These are phyloP conservation scores for Chaetomidium leptoderma DNA, from an alignment of 495 filamentous ascomycete genomes.

Conservation along the genomic window DNA sequence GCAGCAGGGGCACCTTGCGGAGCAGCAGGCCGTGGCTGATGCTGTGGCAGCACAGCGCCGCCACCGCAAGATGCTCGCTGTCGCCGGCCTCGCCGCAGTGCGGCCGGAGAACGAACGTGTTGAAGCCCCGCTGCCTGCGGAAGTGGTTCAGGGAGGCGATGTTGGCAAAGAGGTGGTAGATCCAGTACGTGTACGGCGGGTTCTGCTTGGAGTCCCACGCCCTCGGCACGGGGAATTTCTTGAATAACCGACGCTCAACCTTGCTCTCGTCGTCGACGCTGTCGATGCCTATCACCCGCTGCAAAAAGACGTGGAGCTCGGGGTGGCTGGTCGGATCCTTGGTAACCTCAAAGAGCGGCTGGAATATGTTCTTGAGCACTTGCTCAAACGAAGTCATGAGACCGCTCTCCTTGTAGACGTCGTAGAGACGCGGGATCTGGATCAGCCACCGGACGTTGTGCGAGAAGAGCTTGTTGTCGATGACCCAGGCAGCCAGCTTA, in stretches of 20 bases:
- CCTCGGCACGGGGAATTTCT: slow-evolving; percentile 86
- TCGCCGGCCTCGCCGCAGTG: slow-evolving; percentile 98
- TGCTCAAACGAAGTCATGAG: slow-evolving; percentile 88
- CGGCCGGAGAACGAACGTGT: slow-evolving; percentile 87
- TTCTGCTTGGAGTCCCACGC: slow-evolving; percentile 90
- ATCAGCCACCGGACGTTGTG: slow-evolving; percentile 97
- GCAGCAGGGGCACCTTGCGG: slow-evolving; percentile 87
- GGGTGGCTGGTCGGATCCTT: slow-evolving; percentile 79
- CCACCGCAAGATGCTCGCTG: slow-evolving; percentile 90
- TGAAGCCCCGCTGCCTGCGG: slow-evolving; percentile 88
- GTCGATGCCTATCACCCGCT: slow-evolving; percentile 93
- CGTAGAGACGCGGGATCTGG: slow-evolving; percentile 89
- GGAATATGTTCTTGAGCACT: slow-evolving; percentile 86
- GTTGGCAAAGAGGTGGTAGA: slow-evolving; percentile 95
- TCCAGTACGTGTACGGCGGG: slow-evolving; percentile 97
- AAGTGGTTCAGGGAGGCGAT: slow-evolving; percentile 87
- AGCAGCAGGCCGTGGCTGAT: slow-evolving; percentile 93
- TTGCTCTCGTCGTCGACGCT: slow-evolving; percentile 99
- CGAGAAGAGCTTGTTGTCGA: slow-evolving; percentile 96
- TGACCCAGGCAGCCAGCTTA: slow-evolving; percentile 95
- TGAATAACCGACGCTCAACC: slow-evolving; percentile 81
- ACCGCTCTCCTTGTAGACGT: slow-evolving; percentile 85
- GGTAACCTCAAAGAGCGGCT: slow-evolving; percentile 92
- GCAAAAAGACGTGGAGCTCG: slow-evolving; percentile 90
- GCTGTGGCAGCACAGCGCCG: slow-evolving; percentile 90